phyloP scores from a whole-genome alignment of 148 eudicot species.

The Amaranthus hypochondriacus region DNA sequence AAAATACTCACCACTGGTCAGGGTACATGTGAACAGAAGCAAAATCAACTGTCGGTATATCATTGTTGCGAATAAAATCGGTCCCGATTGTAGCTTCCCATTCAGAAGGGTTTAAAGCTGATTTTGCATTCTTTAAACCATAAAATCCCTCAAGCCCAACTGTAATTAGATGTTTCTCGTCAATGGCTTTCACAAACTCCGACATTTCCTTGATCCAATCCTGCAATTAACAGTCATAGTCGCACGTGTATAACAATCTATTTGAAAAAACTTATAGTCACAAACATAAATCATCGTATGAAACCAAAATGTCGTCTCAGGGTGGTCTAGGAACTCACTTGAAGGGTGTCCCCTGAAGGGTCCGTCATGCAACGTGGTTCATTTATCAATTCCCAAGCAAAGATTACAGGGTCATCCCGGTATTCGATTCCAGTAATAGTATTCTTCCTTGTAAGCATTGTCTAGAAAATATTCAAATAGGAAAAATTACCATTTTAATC shows the following conservation, averaged over 20 bases:
- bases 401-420: constrained; percentile 86
- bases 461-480: constrained; percentile 34
- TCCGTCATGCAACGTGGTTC: constrained; percentile 96
- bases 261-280: too few relatives aligned
- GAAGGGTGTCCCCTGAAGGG: constrained; percentile 81
- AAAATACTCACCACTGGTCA: constrained; percentile 71
- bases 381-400: constrained; percentile 95
- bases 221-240: constrained; percentile 38
- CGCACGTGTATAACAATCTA: background rate
- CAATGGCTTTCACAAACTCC: constrained; percentile 63
- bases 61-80: constrained; percentile 82
- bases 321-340: constrained; percentile 44
- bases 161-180: constrained; percentile 75
- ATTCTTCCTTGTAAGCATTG: constrained; percentile 85
- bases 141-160: constrained; percentile 94
- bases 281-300: too few relatives aligned
- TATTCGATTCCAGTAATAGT: constrained; percentile 79
- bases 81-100: constrained; percentile 75
- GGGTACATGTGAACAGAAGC: constrained; percentile 93
- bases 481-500: background rate
- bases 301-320: background rate
- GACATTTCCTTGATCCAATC: constrained; percentile 99
- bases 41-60: constrained; percentile 74
- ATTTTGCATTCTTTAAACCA: constrained; percentile 63
- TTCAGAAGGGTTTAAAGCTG: constrained; percentile 59